Evolutionary conservation across 495 filamentous ascomycete genomes (phyloP).

Genomic region (Aspergillus homomorphus): DNA sequence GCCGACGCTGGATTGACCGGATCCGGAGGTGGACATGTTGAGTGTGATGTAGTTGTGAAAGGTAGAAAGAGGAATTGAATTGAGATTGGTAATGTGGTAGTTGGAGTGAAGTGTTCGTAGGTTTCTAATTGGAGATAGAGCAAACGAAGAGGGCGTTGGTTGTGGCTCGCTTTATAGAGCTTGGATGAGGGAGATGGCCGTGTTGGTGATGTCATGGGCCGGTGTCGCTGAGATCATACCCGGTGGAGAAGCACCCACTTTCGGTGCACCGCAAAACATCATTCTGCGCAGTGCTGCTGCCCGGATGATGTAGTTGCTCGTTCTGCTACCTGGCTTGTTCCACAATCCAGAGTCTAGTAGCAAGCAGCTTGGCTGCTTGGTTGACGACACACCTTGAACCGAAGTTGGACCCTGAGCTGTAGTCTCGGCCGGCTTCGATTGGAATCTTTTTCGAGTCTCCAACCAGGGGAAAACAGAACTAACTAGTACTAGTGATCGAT

Average conservation of each 20-base stretch:
- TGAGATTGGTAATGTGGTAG: neutral
- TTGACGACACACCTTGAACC: neutral
- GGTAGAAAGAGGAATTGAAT: neutral
- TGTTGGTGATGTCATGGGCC: neutral
- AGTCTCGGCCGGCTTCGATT: neutral
- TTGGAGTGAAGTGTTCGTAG: neutral
- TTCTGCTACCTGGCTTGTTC: neutral
- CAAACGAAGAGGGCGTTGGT: neutral
- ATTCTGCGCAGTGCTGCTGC: neutral
- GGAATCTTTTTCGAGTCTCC: neutral
- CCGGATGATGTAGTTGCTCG: neutral
- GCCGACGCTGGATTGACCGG: slow-evolving; percentile 44
- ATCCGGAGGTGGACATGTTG: slow-evolving; percentile 7
- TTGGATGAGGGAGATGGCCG: neutral
- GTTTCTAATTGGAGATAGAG: neutral
- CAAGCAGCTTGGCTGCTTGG: too few species aligned
- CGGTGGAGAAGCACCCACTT: neutral
- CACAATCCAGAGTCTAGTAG: too few species aligned
- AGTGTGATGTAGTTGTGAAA: slow-evolving; percentile 1
- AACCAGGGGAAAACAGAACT: neutral
- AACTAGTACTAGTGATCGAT: neutral
- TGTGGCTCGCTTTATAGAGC: neutral
- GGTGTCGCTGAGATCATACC: slow-evolving; percentile 5
- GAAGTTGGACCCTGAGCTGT: neutral
- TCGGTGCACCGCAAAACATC: neutral